phyloP scores from a whole-genome alignment of 257 asterid species.

The Fraxinus pennsylvanica region DNA sequence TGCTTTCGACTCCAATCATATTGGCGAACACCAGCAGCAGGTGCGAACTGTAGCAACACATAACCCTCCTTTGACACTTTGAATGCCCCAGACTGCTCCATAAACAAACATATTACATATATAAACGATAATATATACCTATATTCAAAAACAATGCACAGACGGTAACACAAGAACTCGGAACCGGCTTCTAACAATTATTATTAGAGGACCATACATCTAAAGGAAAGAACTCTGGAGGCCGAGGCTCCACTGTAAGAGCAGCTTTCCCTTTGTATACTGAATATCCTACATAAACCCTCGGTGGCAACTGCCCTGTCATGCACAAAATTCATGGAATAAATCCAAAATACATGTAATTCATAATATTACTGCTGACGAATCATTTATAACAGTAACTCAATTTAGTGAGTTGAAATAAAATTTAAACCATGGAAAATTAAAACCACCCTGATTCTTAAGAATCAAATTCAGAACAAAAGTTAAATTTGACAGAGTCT shows the following conservation, averaged over 20 bases:
- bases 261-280: constrained; percentile 97
- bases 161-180: not conserved
- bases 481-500: not conserved
- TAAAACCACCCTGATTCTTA: not conserved
- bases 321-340: constrained; percentile 12
- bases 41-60: constrained; percentile 88
- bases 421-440: not conserved
- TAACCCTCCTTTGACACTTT: constrained; percentile 83
- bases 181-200: not conserved
- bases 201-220: constrained; percentile 48
- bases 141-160: constrained; percentile 6
- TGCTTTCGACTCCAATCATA: constrained; percentile 96
- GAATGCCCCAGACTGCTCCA: constrained; percentile 85
- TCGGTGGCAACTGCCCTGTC: constrained; percentile 61
- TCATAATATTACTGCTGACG: not conserved
- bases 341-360: not conserved
- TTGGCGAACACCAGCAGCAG: constrained; percentile 85
- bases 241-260: constrained; percentile 73
- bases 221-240: constrained; percentile 82
- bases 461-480: not conserved
- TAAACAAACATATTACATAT: constrained; percentile 19
- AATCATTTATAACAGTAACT: not conserved
- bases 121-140: constrained; percentile 17
- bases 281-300: constrained; percentile 80
- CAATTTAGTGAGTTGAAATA: not conserved